Evolutionary conservation across 1,139 yeast genomes (phyloP).

Genomic region (Candida mesenterica): DNA sequence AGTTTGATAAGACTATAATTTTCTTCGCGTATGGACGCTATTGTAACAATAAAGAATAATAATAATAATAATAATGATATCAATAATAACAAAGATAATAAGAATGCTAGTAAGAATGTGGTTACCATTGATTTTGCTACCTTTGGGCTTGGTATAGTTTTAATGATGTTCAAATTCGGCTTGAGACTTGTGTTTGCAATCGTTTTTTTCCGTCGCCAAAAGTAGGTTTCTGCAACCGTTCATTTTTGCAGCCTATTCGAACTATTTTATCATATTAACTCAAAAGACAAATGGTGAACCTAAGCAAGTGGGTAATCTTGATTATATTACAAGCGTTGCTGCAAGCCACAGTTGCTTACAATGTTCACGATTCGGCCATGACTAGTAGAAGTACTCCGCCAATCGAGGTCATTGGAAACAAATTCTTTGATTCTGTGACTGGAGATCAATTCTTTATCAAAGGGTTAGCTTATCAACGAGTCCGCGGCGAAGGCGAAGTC

Average conservation of each 20-base stretch:
- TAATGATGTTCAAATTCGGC: no score
- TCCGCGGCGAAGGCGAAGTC: slow-evolving; percentile 31
- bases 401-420: slow-evolving; percentile 43
- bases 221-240: no score
- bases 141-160: no score
- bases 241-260: no score
- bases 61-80: no score
- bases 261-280: no score
- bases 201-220: no score
- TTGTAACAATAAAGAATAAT: neutral
- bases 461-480: slow-evolving; percentile 60
- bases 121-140: no score
- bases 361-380: neutral
- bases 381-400: slow-evolving; percentile 8
- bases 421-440: slow-evolving; percentile 41
- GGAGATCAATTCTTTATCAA: slow-evolving; percentile 54
- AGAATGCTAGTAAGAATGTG: no score
- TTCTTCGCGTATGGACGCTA: neutral
- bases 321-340: neutral
- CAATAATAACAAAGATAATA: neutral
- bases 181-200: no score
- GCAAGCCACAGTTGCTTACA: neutral
- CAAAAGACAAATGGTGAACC: no score
- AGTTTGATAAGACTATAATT: slow-evolving; percentile 8
- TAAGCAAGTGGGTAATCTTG: no score